Evolutionary conservation across 1,284 basidiomycete species (phyloP), one percentile per base, ranked within the genome.

Genomic region (Microbotryum lychnidis-dioicae): DNA sequence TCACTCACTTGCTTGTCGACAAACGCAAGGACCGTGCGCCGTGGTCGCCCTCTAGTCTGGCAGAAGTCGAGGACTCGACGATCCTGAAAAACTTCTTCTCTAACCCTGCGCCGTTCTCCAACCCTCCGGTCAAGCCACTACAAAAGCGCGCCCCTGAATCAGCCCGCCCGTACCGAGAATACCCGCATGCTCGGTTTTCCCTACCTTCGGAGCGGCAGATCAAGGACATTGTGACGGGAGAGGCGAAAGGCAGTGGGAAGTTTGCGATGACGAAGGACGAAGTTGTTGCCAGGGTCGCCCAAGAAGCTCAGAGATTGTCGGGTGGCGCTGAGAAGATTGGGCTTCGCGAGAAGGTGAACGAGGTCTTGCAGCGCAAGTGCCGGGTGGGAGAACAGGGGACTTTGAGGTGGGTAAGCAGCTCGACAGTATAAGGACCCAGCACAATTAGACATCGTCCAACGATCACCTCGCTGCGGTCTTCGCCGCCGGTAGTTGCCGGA

Each of bases 151-250:
- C 37, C 37, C 16, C 37, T 42, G 37, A 42, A 42, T 42, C 37
- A 16, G 57, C 71, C 71, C 71, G 74, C 69, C 64, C 68, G 42
- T 72, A 68, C 69, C 64, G 64, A 58, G 48, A 59, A 61, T 75
- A 79, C 65, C 79, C 80, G 56, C 68, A 80, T 80, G 78, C 79
- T 75, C 45, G 46, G 58, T 88, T 79, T 69, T 80, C 80, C 42
- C 79, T 89, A 52, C 89, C 86, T 9, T 82, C 80, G 16, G 87
- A 88, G 74, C 75, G 78, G 59, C 83, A 84, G 66, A 84, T 92
- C 64, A 76, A 80, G 49, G 74, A 78, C 23, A 75, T 85, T 50
- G 83, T 91, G 44, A 78, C 66, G 71, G 72, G 86, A 53, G 77
- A 79, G 63, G 81, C 84, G 67, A 73, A 73, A 21, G 78, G 78